These are phyloP conservation scores for Suhomyces yuchorum DNA, from an alignment of 1,139 yeast species.

Conservation along the genomic window DNA sequence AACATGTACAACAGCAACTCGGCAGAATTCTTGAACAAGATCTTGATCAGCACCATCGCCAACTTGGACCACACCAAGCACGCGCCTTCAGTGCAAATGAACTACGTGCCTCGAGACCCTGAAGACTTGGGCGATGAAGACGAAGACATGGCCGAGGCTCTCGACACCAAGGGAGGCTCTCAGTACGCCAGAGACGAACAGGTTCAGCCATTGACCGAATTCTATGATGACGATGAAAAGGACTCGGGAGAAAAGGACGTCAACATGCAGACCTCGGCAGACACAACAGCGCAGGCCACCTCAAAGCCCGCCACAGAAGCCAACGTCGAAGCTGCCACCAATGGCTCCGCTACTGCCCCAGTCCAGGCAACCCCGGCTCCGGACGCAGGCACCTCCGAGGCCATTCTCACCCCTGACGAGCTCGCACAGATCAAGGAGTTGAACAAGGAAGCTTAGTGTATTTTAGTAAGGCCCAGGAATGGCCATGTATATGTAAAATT, in stretches of 20 bases:
- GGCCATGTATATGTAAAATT: conserved; percentile 4
- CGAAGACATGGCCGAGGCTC: conserved; percentile 54
- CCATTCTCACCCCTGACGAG: conserved; percentile 12
- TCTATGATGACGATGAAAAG: conserved; percentile 63
- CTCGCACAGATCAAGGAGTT: conserved; percentile 11
- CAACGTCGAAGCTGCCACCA: neutral
- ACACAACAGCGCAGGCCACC: neutral
- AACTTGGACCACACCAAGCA: conserved; percentile 86
- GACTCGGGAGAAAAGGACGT: conserved; percentile 43
- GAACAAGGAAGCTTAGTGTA: conserved; percentile 11
- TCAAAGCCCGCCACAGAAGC: neutral
- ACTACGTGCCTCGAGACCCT: conserved; percentile 82
- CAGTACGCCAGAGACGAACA: conserved; percentile 75
- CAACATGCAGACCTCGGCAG: conserved; percentile 1
- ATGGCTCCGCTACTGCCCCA: neutral
- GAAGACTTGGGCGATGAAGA: conserved; percentile 79
- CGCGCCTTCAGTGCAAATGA: conserved; percentile 96
- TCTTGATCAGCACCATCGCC: conserved; percentile 70
- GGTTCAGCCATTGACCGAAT: conserved; percentile 67
- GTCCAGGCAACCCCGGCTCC: conserved; percentile 4
- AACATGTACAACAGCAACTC: conserved; percentile 97
- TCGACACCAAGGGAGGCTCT: conserved; percentile 90
- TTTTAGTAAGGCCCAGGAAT: conserved; percentile 8
- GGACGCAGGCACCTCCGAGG: conserved; percentile 12
- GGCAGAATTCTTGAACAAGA: conserved; percentile 89